A percentile compares a stretch with the other conserved stretches of the same genome.
Conservation (phyloP, 1,139 yeast species). For the Debaryomyces singareniensis region DNA sequence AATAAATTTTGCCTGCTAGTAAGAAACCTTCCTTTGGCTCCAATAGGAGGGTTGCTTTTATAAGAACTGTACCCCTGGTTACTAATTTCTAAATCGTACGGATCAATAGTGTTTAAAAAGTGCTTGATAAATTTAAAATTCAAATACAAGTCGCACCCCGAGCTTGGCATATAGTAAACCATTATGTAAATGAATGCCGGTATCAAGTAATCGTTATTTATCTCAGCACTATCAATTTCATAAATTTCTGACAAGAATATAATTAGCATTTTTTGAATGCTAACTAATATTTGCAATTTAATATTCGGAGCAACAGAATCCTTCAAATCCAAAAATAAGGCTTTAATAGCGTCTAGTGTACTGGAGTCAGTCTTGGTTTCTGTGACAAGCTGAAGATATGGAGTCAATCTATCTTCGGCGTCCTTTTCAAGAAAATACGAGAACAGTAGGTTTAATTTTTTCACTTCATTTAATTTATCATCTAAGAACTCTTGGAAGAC, state of each 20-base stretch:
- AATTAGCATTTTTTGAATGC: constrained; percentile 27
- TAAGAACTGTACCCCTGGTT: too few species aligned
- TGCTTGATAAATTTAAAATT: constrained; percentile 33
- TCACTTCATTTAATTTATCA: constrained; percentile 26
- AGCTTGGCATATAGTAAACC: constrained; percentile 16
- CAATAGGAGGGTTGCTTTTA: too few species aligned
- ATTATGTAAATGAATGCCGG: constrained; percentile 35
- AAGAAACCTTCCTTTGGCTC: too few species aligned
- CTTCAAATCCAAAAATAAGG: constrained; percentile 9
- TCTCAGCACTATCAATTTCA: constrained; percentile 13
- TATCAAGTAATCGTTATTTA: constrained; percentile 35
- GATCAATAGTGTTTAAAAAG: constrained; percentile 29
- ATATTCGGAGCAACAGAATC: constrained; percentile 25
- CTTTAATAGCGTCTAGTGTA: constrained; percentile 11
- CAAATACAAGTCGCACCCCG: constrained; percentile 24
- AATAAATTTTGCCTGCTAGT: constrained; percentile 12
- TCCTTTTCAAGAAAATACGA: constrained; percentile 23
- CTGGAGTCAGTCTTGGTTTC: constrained; percentile 5
- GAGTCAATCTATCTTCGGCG: constrained; percentile 11
- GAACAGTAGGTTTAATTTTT: constrained; percentile 20
- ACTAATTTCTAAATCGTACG: constrained; percentile 22
- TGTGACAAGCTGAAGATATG: constrained; percentile 13
- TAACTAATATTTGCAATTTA: constrained; percentile 24
- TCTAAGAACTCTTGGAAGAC: constrained; percentile 30
- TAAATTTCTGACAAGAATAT: constrained; percentile 14